Base-by-base conservation (phyloP, 768 basidiomycete species). In the Coprinellus aureogranulatus region DNA sequence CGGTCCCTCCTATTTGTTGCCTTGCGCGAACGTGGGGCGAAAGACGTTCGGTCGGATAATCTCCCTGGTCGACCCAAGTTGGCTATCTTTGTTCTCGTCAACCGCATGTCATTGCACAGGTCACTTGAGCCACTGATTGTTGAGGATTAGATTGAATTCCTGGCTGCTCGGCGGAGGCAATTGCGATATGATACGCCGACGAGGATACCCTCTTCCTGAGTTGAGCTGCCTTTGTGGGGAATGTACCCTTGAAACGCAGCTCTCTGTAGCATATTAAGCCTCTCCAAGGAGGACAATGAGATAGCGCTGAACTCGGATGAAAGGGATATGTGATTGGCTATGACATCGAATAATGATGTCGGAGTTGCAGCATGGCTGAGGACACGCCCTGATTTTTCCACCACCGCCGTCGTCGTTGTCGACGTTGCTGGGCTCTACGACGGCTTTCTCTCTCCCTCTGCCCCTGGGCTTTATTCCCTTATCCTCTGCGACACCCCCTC, bases 371-470 rank as follows among this genome's bases (percentile, higher is more conserved):
- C 4, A 2, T 46, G 48, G 23, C 28, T 8, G 48, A 10, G 11
- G 26, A 27, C 28, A 30, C 30, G 11, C 49, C 8, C 27, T 52
- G 50, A 30, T 52, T 52, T n/a, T 34, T 50, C 31, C 31, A 31
- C 31, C 34, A 39, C 50, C 50, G 16, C 46, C 16, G 41, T 16
- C 41, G 41, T 44, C 8, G 41, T 44, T 14, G 34, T 14, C 34
- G 34, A 34, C 34, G 34, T 34, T 34, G 34, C 14, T 22, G 10
- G 47, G 39, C 34, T 55, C 41, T 44, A 23, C 54, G 45, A 47
- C 60, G 57, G 56, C 28, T 20, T 34, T 31, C 49, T 46, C 50
- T 53, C 41, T 26, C 31, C 49, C 54, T 22, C 53, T 59, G 52
- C 39, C 45, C 55, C 37, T 47, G 6, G 54, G 47, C 40, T 55